Evolutionary conservation across 2,329 filamentous ascomycete genomes (phyloP), one percentile per base, ranked within the genome.

Genomic region (Aaosphaeria pasadenensis): DNA sequence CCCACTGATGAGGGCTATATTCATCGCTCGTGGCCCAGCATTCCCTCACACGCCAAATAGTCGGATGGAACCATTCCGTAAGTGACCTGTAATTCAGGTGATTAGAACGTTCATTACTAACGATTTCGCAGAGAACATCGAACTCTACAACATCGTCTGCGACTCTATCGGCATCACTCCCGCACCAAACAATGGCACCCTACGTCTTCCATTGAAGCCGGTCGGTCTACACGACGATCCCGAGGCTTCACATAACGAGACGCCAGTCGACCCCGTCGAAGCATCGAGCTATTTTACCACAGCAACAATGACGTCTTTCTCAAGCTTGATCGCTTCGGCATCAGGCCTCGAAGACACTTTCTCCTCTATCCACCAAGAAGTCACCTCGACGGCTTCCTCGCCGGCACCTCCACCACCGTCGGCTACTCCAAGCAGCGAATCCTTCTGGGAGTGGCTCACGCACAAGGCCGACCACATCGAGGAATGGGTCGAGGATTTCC

Each of bases 1-100:
- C 66, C 91, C 92, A 0, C 77, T 99, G 40, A 99, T 99, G 94
- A 79, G 94, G 36, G 92, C 94, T 0, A 95, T 99, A 39, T 99
- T 99, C 60, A 79, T 97, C 43, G 94, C 94, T 1, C 79, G 89
- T 36, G 94, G 94, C 0, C 94, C 94, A 4, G 91, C 92, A 0
- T 99, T 99, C 64, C 89, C 90, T 0, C 91, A 96, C 60, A 74
- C 81, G 36, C 84, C 88, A 0, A 91, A 94, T 59, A 95, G 88
- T 68, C 82, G 85, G 54, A 71, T 97, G 31, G 83, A 88, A 31
- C 77, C 79, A 4, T 97, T 97, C 67, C 91, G 89, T 91, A 81
- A 82, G 88, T 81, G 17, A n/a, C 28, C n/a, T 9, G 2, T n/a
- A 4, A 36, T n/a, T 36, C 33, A 9, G 7, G 2, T 36, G n/a